These are phyloP conservation scores for Lophiostoma macrostomum DNA, from an alignment of 495 filamentous ascomycete genomes.

Conservation along the genomic window DNA sequence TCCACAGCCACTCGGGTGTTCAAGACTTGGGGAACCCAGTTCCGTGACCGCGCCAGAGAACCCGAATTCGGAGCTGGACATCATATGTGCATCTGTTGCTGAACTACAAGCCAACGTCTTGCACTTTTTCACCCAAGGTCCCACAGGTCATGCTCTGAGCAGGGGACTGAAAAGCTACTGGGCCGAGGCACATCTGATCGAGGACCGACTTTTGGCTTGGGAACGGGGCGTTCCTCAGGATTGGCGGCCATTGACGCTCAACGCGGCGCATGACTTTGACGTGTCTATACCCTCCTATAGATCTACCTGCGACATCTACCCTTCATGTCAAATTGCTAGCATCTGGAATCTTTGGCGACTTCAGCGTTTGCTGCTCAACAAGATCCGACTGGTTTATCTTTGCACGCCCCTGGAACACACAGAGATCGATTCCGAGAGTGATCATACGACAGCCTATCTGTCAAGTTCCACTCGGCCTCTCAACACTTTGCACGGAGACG, in stretches of 20 bases:
- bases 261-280: neutral
- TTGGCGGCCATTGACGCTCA: neutral
- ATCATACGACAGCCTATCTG: no score
- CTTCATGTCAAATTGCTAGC: slow-evolving; percentile 52
- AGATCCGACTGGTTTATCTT: no score
- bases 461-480: no score
- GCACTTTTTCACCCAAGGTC: no score
- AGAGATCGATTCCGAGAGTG: no score
- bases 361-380: no score
- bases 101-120: neutral
- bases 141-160: no score
- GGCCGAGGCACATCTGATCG: neutral
- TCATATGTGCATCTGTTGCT: neutral
- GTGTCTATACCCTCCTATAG: neutral
- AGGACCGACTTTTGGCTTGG: neutral
- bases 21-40: neutral
- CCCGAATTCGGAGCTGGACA: neutral
- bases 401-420: no score
- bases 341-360: slow-evolving; percentile 46
- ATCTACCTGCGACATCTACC: slow-evolving; percentile 48
- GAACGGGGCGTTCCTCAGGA: neutral
- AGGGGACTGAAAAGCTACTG: no score
- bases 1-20: neutral
- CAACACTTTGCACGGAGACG: no score
- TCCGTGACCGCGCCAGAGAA: neutral